Percentiles rank a stretch among this genome's conserved stretches.
phyloP scores from a whole-genome alignment of 768 basidiomycete species.

The Boletus coccyginus region DNA sequence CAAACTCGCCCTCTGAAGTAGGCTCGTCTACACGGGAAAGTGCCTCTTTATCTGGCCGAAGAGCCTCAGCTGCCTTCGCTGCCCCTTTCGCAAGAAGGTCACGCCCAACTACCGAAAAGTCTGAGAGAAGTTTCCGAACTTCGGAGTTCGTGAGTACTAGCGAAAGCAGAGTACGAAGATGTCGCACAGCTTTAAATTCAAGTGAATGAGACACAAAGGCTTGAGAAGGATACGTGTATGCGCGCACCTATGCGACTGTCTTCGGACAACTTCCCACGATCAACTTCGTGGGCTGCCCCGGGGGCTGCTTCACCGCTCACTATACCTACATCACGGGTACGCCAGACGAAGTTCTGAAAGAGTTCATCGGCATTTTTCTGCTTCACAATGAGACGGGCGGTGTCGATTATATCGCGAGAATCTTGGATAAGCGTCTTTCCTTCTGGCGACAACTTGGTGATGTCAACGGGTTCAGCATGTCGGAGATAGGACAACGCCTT shows the following conservation, averaged over 20 bases:
- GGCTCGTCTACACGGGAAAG: constrained; percentile 67
- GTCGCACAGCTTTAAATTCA: constrained; percentile 60
- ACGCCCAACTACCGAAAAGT: constrained; percentile 74
- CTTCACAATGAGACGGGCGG: constrained; percentile 64
- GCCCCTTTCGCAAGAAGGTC: constrained; percentile 80
- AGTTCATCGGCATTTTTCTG: constrained; percentile 91
- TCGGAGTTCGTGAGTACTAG: constrained; percentile 93
- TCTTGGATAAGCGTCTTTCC: constrained; percentile 78
- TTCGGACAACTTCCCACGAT: constrained; percentile 49
- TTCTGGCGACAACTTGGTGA: constrained; percentile 67
- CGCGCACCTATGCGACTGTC: constrained; percentile 62
- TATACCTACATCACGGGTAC: constrained; percentile 51
- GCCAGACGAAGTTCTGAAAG: constrained; percentile 88
- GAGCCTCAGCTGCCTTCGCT: constrained; percentile 60
- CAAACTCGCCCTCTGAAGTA: constrained; percentile 66
- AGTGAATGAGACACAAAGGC: constrained; percentile 5
- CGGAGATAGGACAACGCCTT: constrained; percentile 64
- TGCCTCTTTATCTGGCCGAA: constrained; percentile 63
- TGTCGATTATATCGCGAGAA: constrained; percentile 75
- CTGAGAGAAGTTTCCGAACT: constrained; percentile 82
- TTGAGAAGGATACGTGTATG: not conserved
- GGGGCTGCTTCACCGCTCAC: constrained; percentile 42
- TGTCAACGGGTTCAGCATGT: constrained; percentile 56
- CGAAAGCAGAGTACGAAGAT: constrained; percentile 83
- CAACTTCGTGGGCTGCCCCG: constrained; percentile 44